Percentiles rank a stretch among this genome's conserved stretches.
Conservation (phyloP, 352 stramenopile genomes). For the Elongisporangium prolatum region DNA sequence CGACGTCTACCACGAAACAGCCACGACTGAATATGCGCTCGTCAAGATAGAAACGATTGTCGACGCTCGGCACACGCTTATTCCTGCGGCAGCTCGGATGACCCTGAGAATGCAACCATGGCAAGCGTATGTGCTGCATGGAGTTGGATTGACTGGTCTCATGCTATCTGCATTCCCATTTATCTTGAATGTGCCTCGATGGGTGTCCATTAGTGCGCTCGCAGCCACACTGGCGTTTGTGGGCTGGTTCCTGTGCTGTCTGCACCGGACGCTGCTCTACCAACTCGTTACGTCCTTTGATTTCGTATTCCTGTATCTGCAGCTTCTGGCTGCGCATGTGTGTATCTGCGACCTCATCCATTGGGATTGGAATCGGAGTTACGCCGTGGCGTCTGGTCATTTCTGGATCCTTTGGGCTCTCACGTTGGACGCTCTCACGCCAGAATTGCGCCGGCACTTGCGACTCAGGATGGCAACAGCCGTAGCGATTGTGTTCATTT, state of each 20-base stretch:
- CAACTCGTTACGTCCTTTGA: constrained; percentile 8
- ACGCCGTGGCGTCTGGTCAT: not conserved
- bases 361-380: not conserved
- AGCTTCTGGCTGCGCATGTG: no score
- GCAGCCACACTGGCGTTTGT: not conserved
- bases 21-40: not conserved
- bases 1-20: not conserved
- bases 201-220: not conserved
- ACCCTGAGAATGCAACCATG: not conserved
- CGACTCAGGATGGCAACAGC: not conserved
- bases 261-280: constrained; percentile 1
- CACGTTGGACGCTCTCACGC: constrained; percentile 4
- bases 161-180: no score
- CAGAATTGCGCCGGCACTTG: not conserved
- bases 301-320: no score
- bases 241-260: no score
- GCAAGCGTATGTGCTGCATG: no score
- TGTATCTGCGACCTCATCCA: no score
- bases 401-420: constrained; percentile 6
- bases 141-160: no score
- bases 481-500: not conserved
- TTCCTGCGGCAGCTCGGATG: not conserved
- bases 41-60: constrained; percentile 2
- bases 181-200: no score
- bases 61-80: not conserved